A percentile compares a stretch with the other conserved stretches of the same genome.
phyloP scores from a whole-genome alignment of 345 rosid genomes.

The Salix koriyanagi region DNA sequence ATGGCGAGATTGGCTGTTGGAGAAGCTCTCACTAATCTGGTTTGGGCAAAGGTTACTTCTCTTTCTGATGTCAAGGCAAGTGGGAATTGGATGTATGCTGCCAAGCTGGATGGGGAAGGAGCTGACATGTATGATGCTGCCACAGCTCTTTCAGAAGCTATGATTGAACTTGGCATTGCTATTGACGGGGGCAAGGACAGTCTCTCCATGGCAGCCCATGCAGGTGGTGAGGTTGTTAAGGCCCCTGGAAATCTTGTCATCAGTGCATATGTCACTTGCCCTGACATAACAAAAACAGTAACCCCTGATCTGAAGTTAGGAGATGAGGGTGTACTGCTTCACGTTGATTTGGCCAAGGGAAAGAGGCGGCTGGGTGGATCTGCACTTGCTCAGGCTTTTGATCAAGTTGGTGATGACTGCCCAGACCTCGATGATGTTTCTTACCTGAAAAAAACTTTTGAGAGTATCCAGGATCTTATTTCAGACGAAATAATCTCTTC shows the following conservation, averaged over 20 bases:
- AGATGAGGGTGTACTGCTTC: conserved; percentile 64
- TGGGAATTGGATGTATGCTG: conserved; percentile 99
- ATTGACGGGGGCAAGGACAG: conserved; percentile 97
- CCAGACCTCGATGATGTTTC: conserved; percentile 84
- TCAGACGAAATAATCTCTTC: conserved; percentile 61
- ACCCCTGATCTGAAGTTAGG: conserved; percentile 85
- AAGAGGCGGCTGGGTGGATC: conserved; percentile 84
- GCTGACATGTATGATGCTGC: conserved; percentile 96
- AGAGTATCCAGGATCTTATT: conserved; percentile 65
- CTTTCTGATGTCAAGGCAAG: conserved; percentile 91
- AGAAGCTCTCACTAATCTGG: conserved; percentile 89
- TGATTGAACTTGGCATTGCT: conserved; percentile 91
- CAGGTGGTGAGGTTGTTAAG: conserved; percentile 76
- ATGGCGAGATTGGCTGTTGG: conserved; percentile 96
- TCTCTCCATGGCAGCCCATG: conserved; percentile 90
- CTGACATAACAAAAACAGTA: conserved; percentile 82
- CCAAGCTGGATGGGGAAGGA: conserved; percentile 94
- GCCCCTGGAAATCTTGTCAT: conserved; percentile 96
- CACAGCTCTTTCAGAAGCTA: conserved; percentile 68
- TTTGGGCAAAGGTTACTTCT: conserved; percentile 87
- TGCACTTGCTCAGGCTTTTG: conserved; percentile 82
- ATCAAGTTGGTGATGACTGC: conserved; percentile 76
- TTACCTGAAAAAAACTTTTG: conserved; percentile 66
- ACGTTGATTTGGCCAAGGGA: conserved; percentile 84
- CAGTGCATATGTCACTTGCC: conserved; percentile 77